Evolutionary conservation across 2,329 filamentous ascomycete species (phyloP).

Genomic region (Rhynchosporium graminicola): DNA sequence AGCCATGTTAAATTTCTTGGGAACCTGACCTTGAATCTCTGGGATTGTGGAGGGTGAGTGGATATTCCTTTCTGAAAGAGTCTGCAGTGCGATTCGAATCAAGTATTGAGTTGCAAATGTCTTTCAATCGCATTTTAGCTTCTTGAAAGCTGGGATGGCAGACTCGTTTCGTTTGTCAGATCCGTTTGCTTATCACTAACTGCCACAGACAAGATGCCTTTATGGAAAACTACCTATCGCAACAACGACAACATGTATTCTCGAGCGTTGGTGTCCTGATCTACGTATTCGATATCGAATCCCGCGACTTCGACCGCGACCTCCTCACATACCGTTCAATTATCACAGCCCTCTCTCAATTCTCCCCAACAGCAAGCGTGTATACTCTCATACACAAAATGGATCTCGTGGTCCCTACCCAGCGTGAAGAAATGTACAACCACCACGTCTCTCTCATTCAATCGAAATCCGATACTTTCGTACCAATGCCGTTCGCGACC

Average conservation of each 20-base stretch:
- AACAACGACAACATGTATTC: conserved; percentile 95
- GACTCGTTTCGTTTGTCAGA: neutral
- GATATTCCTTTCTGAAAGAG: neutral
- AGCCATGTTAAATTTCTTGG: conserved; percentile 99
- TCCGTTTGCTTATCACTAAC: conserved; percentile 27
- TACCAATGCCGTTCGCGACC: conserved; percentile 86
- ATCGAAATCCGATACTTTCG: conserved; percentile 71
- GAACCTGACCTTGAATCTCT: conserved; percentile 94
- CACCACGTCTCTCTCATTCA: conserved; percentile 78
- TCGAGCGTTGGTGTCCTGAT: conserved; percentile 95
- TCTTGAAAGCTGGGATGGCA: neutral
- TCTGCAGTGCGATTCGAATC: neutral
- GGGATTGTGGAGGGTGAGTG: conserved; percentile 89
- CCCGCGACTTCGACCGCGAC: conserved; percentile 89
- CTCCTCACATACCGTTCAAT: conserved; percentile 90
- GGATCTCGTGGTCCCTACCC: conserved; percentile 83
- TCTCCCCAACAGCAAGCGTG: conserved; percentile 76
- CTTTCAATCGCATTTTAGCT: neutral
- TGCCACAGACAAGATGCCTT: conserved; percentile 83
- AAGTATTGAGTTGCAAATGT: neutral
- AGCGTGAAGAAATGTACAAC: conserved; percentile 80
- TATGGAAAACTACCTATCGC: conserved; percentile 96
- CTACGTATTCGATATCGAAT: conserved; percentile 99
- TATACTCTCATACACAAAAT: conserved; percentile 99
- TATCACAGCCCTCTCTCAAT: conserved; percentile 84